A percentile compares a stretch with the other conserved stretches of the same genome.
phyloP scores from a whole-genome alignment of 2,329 filamentous ascomycete species.

The Sporothrix mexicana region DNA sequence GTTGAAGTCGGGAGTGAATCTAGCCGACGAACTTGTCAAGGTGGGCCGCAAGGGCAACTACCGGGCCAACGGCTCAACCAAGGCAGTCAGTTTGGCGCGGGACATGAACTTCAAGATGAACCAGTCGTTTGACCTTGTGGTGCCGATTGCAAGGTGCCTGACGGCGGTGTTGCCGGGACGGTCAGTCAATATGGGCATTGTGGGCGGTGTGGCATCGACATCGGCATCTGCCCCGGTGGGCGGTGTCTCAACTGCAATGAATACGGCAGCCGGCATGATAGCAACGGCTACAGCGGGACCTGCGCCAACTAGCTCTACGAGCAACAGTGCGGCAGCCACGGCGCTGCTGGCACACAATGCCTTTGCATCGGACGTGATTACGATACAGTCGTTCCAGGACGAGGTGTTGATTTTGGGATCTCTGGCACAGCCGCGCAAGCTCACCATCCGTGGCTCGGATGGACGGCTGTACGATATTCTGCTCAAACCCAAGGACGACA shows the following conservation, averaged over 20 bases:
- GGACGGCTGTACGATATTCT: conserved; percentile 87
- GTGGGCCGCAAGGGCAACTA: conserved; percentile 71
- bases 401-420: conserved; percentile 90
- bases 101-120: conserved; percentile 83
- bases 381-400: conserved; percentile 79
- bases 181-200: background rate
- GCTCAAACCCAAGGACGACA: conserved; percentile 97
- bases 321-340: conserved; percentile 21
- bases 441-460: conserved; percentile 87
- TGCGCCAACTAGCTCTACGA: conserved; percentile 45
- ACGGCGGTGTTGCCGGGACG: conserved; percentile 74
- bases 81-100: conserved; percentile 72
- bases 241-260: background rate
- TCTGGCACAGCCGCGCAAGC: conserved; percentile 86
- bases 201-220: background rate
- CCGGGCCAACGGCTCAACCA: conserved; percentile 74
- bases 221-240: background rate
- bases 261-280: background rate
- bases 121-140: conserved; percentile 82
- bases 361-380: conserved; percentile 85
- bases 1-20: conserved; percentile 53
- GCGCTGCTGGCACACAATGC: conserved; percentile 75
- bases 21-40: conserved; percentile 57
- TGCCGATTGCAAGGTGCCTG: conserved; percentile 85
- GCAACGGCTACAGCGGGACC: background rate